phyloP scores from a whole-genome alignment of 345 rosid genomes.

The Eucalyptus cloeziana region DNA sequence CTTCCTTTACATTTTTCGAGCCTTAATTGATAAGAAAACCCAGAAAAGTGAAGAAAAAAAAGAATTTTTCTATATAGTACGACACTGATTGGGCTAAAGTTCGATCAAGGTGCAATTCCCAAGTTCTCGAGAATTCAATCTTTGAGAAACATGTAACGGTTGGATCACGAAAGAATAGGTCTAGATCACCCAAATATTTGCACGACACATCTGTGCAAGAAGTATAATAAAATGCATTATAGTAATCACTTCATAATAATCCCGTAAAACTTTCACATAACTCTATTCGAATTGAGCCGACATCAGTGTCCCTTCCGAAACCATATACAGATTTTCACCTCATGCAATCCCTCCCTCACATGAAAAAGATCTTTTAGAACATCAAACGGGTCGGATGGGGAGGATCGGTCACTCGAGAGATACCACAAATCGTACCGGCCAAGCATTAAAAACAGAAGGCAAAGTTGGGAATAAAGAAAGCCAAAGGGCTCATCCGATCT shows the following conservation, averaged over 20 bases:
- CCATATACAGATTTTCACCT: not conserved
- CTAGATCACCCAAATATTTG: fast-evolving
- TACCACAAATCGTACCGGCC: not conserved
- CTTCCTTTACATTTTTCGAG: not conserved
- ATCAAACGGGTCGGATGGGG: not conserved
- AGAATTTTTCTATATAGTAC: not conserved
- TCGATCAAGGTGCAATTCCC: not conserved
- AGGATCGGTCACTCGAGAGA: not conserved
- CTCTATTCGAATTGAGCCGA: fast-evolving
- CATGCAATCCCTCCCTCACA: not conserved
- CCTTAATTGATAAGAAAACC: not conserved
- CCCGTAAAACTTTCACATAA: not conserved
- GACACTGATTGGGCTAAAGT: fast-evolving
- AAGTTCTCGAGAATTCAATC: fast-evolving
- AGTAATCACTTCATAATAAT: not conserved
- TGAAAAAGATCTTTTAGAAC: not conserved
- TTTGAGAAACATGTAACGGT: fast-evolving
- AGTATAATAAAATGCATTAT: no score
- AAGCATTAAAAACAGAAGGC: not conserved
- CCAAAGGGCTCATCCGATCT: not conserved
- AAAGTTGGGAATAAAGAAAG: not conserved
- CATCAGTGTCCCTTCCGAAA: fast-evolving
- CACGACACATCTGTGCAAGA: fast-evolving
- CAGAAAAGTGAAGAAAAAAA: not conserved
- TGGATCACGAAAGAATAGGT: fast-evolving